phyloP scores from a whole-genome alignment of 2,329 filamentous ascomycete genomes.

The Cytospora piceae region DNA sequence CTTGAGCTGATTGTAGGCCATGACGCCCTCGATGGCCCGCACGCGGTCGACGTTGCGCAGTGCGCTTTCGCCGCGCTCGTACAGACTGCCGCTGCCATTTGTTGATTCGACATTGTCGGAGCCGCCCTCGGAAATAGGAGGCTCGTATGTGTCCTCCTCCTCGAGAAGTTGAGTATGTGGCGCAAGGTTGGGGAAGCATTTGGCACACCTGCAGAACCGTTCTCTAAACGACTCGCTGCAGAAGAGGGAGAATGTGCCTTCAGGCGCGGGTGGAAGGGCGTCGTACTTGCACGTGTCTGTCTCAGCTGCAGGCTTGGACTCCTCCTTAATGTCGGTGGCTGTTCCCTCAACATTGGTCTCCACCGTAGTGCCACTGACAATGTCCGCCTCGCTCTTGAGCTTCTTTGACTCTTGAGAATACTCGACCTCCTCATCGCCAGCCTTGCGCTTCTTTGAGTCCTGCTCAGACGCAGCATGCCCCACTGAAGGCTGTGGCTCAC shows the following conservation, averaged over 20 bases:
- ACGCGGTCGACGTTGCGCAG: conserved; percentile 92
- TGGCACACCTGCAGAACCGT: conserved; percentile 77
- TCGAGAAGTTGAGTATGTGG: conserved; percentile 82
- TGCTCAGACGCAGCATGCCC: neutral
- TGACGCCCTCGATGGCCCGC: conserved; percentile 90
- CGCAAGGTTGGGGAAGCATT: conserved; percentile 76
- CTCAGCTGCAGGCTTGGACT: conserved; percentile 31
- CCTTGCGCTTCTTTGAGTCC: conserved; percentile 67
- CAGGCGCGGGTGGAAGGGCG: conserved; percentile 59
- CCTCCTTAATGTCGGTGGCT: conserved; percentile 6
- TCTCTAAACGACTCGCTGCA: conserved; percentile 78
- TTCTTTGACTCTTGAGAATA: conserved; percentile 53
- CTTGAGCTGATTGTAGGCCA: conserved; percentile 96
- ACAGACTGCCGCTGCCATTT: conserved; percentile 77
- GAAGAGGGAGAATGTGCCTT: conserved; percentile 77
- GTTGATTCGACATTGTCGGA: conserved; percentile 60
- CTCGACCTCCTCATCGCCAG: conserved; percentile 53
- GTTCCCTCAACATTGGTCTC: conserved; percentile 24
- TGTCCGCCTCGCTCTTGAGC: conserved; percentile 49
- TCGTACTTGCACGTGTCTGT: conserved; percentile 60
- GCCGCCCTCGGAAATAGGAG: conserved; percentile 74
- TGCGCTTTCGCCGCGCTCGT: conserved; percentile 90
- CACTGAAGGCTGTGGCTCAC: conserved; percentile 29
- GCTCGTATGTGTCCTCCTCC: conserved; percentile 93
- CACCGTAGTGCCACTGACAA: conserved; percentile 29